phyloP scores from a whole-genome alignment of 2,329 filamentous ascomycete species.

The Akanthomyces lecanii region DNA sequence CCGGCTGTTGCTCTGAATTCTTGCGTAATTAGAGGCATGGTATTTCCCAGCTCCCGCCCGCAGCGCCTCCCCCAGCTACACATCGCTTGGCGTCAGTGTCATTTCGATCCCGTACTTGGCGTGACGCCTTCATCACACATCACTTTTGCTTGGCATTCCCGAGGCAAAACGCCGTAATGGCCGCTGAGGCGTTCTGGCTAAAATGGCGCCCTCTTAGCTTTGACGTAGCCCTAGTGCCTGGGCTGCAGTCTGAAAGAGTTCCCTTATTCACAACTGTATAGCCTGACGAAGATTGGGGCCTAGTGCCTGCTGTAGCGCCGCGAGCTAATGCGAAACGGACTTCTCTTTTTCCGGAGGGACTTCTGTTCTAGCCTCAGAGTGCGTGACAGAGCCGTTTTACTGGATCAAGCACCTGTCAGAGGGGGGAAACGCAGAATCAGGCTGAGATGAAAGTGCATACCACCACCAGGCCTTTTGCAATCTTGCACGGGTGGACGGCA shows the following conservation, averaged over 20 bases:
- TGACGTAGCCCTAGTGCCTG: neutral
- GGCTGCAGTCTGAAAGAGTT: neutral
- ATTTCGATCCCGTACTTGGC: constrained; percentile 5
- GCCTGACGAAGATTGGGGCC: neutral
- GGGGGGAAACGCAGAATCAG: no score
- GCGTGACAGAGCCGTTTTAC: neutral
- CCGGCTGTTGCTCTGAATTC: neutral
- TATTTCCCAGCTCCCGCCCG: neutral
- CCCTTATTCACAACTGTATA: neutral
- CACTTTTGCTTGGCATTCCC: constrained; percentile 8
- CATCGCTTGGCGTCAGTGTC: neutral
- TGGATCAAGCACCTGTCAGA: neutral
- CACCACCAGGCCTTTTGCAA: neutral
- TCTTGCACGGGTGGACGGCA: neutral
- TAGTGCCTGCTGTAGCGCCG: neutral
- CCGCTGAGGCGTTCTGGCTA: neutral
- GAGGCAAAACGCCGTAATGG: neutral
- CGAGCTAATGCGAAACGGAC: neutral
- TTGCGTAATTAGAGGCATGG: neutral
- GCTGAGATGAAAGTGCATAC: no score
- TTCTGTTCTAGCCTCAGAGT: neutral
- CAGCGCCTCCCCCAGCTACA: no score
- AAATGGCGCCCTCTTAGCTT: neutral
- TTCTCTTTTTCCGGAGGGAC: neutral
- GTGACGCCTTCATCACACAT: neutral